A percentile compares a stretch with the other conserved stretches of the same genome.
These are phyloP conservation scores for Paracamarosporium sp. DNA, from an alignment of 2,329 filamentous ascomycete species.

Conservation along the genomic window DNA sequence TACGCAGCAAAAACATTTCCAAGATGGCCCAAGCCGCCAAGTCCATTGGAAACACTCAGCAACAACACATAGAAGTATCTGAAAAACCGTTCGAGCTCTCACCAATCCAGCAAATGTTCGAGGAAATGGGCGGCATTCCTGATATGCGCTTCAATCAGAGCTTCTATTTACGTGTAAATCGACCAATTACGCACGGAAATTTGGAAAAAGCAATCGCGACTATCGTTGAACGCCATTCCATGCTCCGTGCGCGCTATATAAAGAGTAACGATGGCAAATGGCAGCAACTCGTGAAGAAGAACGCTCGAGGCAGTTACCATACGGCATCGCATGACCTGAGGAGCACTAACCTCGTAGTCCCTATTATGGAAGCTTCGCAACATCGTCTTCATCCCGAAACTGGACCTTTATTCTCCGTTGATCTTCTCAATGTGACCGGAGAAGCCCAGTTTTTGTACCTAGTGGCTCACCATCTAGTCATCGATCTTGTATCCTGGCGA, in stretches of 20 bases:
- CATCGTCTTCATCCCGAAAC: constrained; percentile 18
- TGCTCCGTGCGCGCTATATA: constrained; percentile 21
- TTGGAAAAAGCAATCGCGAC: background rate
- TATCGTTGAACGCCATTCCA: constrained; percentile 19
- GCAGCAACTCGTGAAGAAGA: constrained; percentile 16
- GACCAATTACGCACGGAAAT: background rate
- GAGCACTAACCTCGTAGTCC: constrained; percentile 6
- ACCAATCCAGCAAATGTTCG: constrained; percentile 19
- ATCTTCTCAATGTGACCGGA: constrained; percentile 27
- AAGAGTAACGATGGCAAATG: constrained; percentile 15
- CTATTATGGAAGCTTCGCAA: constrained; percentile 26
- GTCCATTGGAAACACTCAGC: background rate
- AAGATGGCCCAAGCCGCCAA: constrained; percentile 1
- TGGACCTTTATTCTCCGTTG: constrained; percentile 22
- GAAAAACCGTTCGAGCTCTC: constrained; percentile 16
- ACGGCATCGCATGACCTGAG: constrained; percentile 10
- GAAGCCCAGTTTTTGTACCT: constrained; percentile 21
- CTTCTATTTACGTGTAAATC: background rate
- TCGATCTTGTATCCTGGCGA: constrained; percentile 54
- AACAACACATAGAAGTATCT: constrained; percentile 3
- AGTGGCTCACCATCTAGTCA: constrained; percentile 36
- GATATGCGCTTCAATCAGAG: constrained; percentile 2
- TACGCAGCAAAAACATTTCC: constrained; percentile 1
- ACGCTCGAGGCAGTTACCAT: background rate
- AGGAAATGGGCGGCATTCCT: constrained; percentile 6